These are phyloP conservation scores for Davidsoniella eucalypti DNA, from an alignment of 2,329 filamentous ascomycete species.

Conservation along the genomic window DNA sequence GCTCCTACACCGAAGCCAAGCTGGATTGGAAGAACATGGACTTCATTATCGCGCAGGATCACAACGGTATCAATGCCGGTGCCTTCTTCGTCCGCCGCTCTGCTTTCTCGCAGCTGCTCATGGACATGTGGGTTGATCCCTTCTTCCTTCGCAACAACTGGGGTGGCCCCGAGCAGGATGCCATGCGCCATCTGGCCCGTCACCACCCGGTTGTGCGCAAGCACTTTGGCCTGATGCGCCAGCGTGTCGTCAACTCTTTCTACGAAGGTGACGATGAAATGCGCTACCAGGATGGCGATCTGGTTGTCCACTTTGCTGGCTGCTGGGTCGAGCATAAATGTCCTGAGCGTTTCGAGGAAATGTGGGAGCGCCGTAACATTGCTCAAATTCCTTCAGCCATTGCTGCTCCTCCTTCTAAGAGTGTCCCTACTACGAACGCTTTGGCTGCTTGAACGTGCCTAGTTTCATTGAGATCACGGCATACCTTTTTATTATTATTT, in stretches of 20 bases:
- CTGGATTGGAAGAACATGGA: slow-evolving; percentile 13
- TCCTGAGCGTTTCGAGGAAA: slow-evolving; percentile 10
- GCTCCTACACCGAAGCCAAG: slow-evolving; percentile 7
- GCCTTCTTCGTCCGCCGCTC: slow-evolving; percentile 11
- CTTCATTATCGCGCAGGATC: slow-evolving; percentile 11
- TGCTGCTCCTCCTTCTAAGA: not conserved
- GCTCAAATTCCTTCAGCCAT: not conserved
- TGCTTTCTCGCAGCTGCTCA: slow-evolving; percentile 9
- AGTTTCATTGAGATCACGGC: not conserved
- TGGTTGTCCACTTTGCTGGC: slow-evolving; percentile 11
- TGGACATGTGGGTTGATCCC: slow-evolving; percentile 13
- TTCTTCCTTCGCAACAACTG: slow-evolving; percentile 12
- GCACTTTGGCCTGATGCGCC: slow-evolving; percentile 11
- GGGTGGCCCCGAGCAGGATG: slow-evolving; percentile 11
- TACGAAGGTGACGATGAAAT: slow-evolving; percentile 11
- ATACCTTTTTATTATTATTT: no score
- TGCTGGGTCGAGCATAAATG: slow-evolving; percentile 11
- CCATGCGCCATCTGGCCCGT: slow-evolving; percentile 10
- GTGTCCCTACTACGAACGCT: not conserved
- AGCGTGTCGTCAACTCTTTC: slow-evolving; percentile 11
- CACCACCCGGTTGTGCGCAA: slow-evolving; percentile 12
- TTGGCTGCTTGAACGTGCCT: not conserved
- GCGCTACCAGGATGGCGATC: slow-evolving; percentile 9
- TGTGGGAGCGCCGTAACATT: slow-evolving; percentile 12
- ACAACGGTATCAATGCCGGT: slow-evolving; percentile 13